A percentile compares a stretch with the other conserved stretches of the same genome.
phyloP scores from a whole-genome alignment of 371 early-diverging fungal genomes.

The Mortierella polycephala region DNA sequence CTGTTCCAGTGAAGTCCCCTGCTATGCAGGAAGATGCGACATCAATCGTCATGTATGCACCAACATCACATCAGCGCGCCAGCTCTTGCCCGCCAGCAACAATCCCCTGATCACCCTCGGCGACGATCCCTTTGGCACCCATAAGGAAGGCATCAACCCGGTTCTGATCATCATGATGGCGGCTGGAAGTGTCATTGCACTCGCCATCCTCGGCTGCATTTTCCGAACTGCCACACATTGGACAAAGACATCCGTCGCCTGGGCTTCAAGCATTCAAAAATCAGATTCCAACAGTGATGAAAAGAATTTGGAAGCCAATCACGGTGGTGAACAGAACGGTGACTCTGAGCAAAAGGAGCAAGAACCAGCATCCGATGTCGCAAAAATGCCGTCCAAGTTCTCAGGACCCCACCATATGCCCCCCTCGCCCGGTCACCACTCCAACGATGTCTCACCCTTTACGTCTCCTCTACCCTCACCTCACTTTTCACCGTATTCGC shows the following conservation, averaged over 20 bases:
- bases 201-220: constrained; percentile 41
- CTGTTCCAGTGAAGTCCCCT: constrained; percentile 46
- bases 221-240: constrained; percentile 18
- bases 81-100: constrained; percentile 9
- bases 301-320: constrained; percentile 7
- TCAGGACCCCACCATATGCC: constrained; percentile 37
- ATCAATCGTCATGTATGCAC: constrained; percentile 23
- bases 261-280: constrained; percentile 15
- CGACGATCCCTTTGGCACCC: constrained; percentile 38
- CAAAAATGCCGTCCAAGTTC: constrained; percentile 32
- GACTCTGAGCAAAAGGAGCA: not conserved
- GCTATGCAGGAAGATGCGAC: constrained; percentile 43
- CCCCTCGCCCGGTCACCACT: constrained; percentile 7
- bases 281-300: not conserved
- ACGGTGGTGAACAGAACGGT: not conserved
- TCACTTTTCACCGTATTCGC: constrained; percentile 32
- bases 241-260: constrained; percentile 15
- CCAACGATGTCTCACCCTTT: constrained; percentile 20
- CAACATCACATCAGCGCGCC: constrained; percentile 19
- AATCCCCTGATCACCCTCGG: constrained; percentile 31
- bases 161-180: constrained; percentile 38
- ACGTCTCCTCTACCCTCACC: constrained; percentile 22
- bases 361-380: not conserved
- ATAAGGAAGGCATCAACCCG: constrained; percentile 31
- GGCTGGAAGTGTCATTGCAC: constrained; percentile 24